Evolutionary conservation across 345 rosid genomes (phyloP).

Genomic region (Corchorus capsularis): DNA sequence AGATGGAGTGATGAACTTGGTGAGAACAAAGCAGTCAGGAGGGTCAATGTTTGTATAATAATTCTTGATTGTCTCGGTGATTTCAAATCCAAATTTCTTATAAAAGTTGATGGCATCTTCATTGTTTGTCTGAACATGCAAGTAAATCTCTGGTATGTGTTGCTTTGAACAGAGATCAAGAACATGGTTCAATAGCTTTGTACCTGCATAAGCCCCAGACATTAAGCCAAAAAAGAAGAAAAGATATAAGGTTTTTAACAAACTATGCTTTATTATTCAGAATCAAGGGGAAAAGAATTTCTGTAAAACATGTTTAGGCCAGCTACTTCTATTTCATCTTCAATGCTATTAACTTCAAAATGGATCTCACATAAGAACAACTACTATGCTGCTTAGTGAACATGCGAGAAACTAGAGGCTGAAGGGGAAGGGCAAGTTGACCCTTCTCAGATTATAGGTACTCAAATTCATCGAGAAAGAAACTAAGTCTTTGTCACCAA

Average conservation of each 20-base stretch:
- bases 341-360: too few species aligned
- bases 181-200: conserved; percentile 83
- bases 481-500: too few species aligned
- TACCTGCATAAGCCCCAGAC: conserved; percentile 54
- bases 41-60: conserved; percentile 86
- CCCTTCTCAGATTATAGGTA: too few species aligned
- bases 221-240: neutral
- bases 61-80: conserved; percentile 81
- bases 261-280: neutral
- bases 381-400: too few species aligned
- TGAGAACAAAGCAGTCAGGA: conserved; percentile 80
- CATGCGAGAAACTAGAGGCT: too few species aligned
- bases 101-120: conserved; percentile 96
- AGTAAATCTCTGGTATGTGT: conserved; percentile 76
- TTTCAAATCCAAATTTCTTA: conserved; percentile 88
- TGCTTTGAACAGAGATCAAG: conserved; percentile 76
- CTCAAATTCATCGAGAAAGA: too few species aligned
- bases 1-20: conserved; percentile 55
- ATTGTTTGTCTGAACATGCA: conserved; percentile 97
- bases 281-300: conserved; percentile 2
- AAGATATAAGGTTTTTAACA: neutral
- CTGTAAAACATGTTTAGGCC: neutral
- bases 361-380: too few species aligned
- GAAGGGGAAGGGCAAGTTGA: too few species aligned
- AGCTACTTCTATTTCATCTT: neutral